Percentiles rank a stretch among this genome's conserved stretches.
Evolutionary conservation across 345 rosid genomes (phyloP).

Genomic region (Citrus australasica): DNA sequence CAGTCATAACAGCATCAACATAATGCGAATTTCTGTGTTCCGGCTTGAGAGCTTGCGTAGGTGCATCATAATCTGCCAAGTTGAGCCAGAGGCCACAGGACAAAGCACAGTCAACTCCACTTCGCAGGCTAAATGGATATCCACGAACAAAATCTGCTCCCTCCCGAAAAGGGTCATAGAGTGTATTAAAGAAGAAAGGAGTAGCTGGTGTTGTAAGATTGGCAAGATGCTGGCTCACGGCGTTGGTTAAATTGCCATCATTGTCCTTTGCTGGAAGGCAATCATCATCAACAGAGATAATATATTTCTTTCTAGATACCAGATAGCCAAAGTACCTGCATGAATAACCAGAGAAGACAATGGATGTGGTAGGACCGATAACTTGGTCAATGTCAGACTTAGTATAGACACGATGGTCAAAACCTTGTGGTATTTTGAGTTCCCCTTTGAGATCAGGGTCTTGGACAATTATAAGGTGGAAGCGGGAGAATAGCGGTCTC

Average conservation of each 20-base stretch:
- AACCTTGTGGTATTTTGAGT: conserved; percentile 81
- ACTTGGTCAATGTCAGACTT: conserved; percentile 63
- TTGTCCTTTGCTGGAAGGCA: conserved; percentile 79
- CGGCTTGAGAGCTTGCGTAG: conserved; percentile 95
- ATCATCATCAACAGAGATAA: conserved; percentile 81
- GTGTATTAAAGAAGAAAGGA: conserved; percentile 94
- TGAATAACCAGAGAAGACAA: conserved; percentile 76
- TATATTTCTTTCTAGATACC: conserved; percentile 71
- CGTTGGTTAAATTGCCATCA: conserved; percentile 64
- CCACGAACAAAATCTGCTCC: conserved; percentile 99
- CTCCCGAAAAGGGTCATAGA: conserved; percentile 74
- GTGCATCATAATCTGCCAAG: conserved; percentile 89
- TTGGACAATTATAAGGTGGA: conserved; percentile 83
- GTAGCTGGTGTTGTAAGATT: conserved; percentile 83
- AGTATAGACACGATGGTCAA: conserved; percentile 58
- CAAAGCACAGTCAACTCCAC: conserved; percentile 73
- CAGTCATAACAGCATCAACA: conserved; percentile 87
- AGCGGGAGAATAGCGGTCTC: conserved; percentile 62
- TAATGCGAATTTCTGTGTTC: conserved; percentile 57
- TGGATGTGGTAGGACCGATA: conserved; percentile 54
- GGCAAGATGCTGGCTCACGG: conserved; percentile 65
- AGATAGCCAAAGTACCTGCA: conserved; percentile 93
- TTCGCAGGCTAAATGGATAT: conserved; percentile 87
- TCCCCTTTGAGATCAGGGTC: conserved; percentile 92
- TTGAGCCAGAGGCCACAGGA: conserved; percentile 98